Evolutionary conservation across 805 yeast genomes (phyloP), one percentile per base, ranked within the genome.

Genomic region (Candida gorgasii): DNA sequence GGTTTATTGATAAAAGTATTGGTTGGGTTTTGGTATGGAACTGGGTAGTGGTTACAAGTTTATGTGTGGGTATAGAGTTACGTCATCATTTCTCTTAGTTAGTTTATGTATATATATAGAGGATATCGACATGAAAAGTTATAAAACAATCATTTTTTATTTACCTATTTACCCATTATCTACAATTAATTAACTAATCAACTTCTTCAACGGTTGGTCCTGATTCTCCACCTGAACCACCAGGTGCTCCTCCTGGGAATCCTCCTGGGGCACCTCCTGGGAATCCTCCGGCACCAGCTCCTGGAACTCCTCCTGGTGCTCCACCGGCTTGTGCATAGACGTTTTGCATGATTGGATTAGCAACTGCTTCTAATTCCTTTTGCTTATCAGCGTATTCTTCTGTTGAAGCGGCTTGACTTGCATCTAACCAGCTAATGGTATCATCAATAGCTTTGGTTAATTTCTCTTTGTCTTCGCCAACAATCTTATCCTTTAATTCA

Each of bases 391-490:
- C 45, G 49, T 64, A 69, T 50, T 69, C 74, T 34, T 68, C 74
- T 12, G 67, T 60, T 32, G 72, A 45, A 8, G 75, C 75, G 12
- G 70, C 59, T 47, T 64, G 63, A 35, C 63, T 55, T 30, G 53
- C 45, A 49, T 69, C 74, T 49, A 69, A 63, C 73, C 73, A 68
- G 8, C 53, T 26, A 42, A 67, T 63, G 27, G 73, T 62, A 50
- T 69, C 75, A 43, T 62, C 67, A 45, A 70, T 64, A 8, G 73
- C 73, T 54, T 61, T 61, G 37, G 63, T 53, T 50, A 69, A 67
- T 71, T 87, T 88, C 69, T 88, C 72, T 46, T 62, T 64, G 46
- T 71, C 75, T 12, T 55, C 60, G 17, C 51, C 69, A 47, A 57
- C 57, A 52, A 71, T 65, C 68, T 69, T 70, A 51, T 66, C 66